A percentile compares a stretch with the other conserved stretches of the same genome.
Evolutionary conservation across 768 basidiomycete genomes (phyloP).

Genomic region (Candolleomyces eurysporus): DNA sequence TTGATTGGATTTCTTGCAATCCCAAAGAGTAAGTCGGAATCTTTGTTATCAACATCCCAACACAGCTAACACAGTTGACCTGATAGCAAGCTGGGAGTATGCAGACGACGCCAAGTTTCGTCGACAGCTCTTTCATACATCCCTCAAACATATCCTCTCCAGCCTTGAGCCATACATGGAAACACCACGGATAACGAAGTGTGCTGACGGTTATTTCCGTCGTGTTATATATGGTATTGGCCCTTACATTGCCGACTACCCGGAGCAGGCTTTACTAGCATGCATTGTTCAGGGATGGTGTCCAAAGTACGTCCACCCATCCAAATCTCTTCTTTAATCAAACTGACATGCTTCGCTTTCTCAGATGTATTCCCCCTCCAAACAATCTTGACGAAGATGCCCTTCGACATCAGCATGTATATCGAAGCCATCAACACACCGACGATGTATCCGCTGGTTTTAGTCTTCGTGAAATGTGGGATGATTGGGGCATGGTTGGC

Average conservation of each 20-base stretch:
- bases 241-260: conserved; percentile 30
- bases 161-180: background rate
- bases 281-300: conserved; percentile 16
- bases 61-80: background rate
- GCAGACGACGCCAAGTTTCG: conserved; percentile 18
- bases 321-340: background rate
- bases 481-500: no score
- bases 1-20: conserved; percentile 33
- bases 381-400: no score
- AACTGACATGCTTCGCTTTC: no score
- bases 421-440: no score
- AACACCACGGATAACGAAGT: conserved; percentile 9
- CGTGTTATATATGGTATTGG: conserved; percentile 23
- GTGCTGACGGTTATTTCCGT: conserved; percentile 24
- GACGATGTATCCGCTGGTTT: no score
- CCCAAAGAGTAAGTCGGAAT: conserved; percentile 30
- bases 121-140: background rate
- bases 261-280: conserved; percentile 22
- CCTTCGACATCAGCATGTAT: no score
- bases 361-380: no score
- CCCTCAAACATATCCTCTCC: conserved; percentile 3
- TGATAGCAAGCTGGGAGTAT: background rate
- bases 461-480: no score
- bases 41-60: no score
- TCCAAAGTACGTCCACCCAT: conserved; percentile 17